Base-by-base conservation (phyloP, 2,329 filamentous ascomycete species). In the Mycocentrospora acerina region DNA sequence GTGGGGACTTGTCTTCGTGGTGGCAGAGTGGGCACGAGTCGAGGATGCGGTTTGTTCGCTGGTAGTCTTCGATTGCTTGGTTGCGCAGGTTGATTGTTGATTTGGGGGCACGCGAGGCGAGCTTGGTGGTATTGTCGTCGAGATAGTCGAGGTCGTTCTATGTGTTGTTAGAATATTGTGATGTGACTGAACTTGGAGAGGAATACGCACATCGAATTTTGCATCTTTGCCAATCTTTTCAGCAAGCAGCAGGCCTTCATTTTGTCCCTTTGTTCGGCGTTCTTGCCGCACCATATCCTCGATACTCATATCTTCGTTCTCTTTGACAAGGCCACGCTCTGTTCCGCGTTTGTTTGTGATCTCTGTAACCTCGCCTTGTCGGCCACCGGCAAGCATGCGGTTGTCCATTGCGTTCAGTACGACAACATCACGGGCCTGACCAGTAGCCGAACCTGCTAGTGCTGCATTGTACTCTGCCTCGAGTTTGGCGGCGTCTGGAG, bases 271-370 rank as follows among this genome's bases (percentile, higher is more conserved):
- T 4, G 88, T 96, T 37, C 91, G 85, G 24, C 88, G 82, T 69
- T 98, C 93, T 67, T 97, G 90, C 18, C 89, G 83, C 13, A 98
- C 82, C 93, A 98, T 98, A 66, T 98, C 93, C 37, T 95, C 90
- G 44, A 98, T 86, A 19, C 76, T 85, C 90, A 98, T 97, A 56
- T 97, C 90, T 36, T 94, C 87, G 60, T 97, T 97, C 50, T 93
- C 89, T 53, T 88, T 82, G 5, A 98, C 86, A 7, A 83, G 77
- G 1, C 91, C 93, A 37, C 90, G 82, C 66, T 95, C 90, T 5
- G 81, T 79, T 3, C 90, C 91, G 32, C 90, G 82, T 60, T 86
- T 93, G 42, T 82, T 95, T 17, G 85, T 81, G 7, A 96, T 75
- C 0, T 81, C 72, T 53, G 84, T 90, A 39, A 91, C 86, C 68